phyloP scores from a whole-genome alignment of 1,139 yeast species.

The Geotrichum citri-aurantii region DNA sequence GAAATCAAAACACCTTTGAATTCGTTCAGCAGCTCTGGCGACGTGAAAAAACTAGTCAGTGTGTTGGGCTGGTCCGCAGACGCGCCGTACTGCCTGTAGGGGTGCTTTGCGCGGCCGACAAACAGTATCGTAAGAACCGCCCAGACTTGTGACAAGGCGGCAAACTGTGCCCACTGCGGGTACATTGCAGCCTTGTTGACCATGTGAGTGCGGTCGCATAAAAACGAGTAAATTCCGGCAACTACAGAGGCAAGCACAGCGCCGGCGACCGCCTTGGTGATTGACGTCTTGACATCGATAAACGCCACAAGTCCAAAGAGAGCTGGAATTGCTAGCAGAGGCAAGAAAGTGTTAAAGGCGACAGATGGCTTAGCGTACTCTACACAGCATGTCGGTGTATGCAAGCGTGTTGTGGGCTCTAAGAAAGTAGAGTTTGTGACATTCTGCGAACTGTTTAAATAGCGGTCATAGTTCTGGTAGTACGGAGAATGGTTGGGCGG shows the following conservation, averaged over 20 bases:
- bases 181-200: slow-evolving; percentile 9
- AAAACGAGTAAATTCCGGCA: slow-evolving; percentile 11
- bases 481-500: not conserved
- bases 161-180: slow-evolving; percentile 9
- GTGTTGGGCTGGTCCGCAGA: not conserved
- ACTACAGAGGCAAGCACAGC: slow-evolving; percentile 4
- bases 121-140: not conserved
- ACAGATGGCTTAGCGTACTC: slow-evolving; percentile 8
- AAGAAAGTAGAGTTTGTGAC: not conserved
- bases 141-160: slow-evolving; percentile 6
- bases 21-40: not conserved
- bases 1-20: slow-evolving; percentile 10
- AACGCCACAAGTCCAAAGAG: not conserved
- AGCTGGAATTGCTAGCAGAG: not conserved
- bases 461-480: not conserved
- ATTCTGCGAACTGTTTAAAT: not conserved
- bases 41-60: not conserved
- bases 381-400: slow-evolving; percentile 12
- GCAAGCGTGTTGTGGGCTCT: slow-evolving; percentile 1
- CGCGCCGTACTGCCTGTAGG: not conserved
- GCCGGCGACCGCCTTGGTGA: not conserved
- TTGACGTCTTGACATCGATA: not conserved
- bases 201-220: slow-evolving; percentile 14
- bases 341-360: not conserved
- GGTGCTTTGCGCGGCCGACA: not conserved